Conservation (phyloP, 495 filamentous ascomycete species). For the Lasiosphaeriaceae sp. region DNA sequence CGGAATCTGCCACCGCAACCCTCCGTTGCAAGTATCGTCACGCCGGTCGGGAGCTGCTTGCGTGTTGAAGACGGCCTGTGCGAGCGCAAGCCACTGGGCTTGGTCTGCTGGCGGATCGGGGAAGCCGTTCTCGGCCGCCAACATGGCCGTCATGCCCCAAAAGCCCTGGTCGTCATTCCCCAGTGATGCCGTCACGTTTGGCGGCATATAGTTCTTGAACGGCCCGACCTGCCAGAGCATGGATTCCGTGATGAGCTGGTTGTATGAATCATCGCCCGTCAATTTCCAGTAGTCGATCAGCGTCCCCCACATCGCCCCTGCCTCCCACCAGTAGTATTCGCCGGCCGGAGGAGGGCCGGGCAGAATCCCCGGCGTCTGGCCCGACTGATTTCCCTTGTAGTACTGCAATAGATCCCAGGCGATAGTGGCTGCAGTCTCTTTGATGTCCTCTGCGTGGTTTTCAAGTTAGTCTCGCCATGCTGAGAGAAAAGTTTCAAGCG, state of each 20-base stretch:
- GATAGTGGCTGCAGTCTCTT: constrained; percentile 19
- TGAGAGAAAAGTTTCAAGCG: not conserved
- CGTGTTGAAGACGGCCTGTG: constrained; percentile 74
- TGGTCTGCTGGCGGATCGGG: constrained; percentile 54
- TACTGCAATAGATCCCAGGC: constrained; percentile 62
- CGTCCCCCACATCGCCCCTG: constrained; percentile 68
- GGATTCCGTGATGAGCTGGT: constrained; percentile 56
- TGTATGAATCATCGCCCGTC: constrained; percentile 69
- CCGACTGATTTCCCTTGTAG: constrained; percentile 60
- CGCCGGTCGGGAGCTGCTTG: constrained; percentile 56
- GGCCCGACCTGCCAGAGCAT: constrained; percentile 67
- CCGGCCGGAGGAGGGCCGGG: constrained; percentile 49
- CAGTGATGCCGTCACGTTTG: constrained; percentile 69
- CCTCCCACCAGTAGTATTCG: constrained; percentile 65
- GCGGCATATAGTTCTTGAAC: constrained; percentile 61
- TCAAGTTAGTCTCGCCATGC: constrained; percentile 1
- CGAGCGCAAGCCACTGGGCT: constrained; percentile 69
- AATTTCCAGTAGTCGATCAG: constrained; percentile 76
- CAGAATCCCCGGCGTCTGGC: constrained; percentile 62
- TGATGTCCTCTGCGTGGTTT: constrained; percentile 26
- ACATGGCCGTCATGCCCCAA: constrained; percentile 72
- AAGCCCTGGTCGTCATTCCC: constrained; percentile 84
- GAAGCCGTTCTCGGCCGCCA: constrained; percentile 68
- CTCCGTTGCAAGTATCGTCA: constrained; percentile 63
- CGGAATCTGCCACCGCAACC: constrained; percentile 82